These are phyloP conservation scores for Ballota nigra DNA, from an alignment of 257 asterid species.

Conservation along the genomic window DNA sequence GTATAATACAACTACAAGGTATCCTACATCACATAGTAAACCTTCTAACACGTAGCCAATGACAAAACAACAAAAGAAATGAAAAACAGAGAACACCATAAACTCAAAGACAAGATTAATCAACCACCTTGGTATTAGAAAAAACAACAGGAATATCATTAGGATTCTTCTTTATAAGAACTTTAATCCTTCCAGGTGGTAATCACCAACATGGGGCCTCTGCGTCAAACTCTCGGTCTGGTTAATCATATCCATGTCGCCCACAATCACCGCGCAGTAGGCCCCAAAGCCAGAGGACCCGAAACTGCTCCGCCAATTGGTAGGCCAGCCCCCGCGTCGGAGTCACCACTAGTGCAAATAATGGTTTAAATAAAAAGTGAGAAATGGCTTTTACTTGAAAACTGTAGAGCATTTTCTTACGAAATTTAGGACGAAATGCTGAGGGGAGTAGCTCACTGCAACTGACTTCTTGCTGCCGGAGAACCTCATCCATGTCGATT, in stretches of 20 bases:
- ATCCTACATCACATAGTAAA: too few species aligned
- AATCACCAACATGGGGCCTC: slow-evolving; percentile 86
- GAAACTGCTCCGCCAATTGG: slow-evolving; percentile 92
- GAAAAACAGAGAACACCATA: not conserved
- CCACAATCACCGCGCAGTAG: slow-evolving; percentile 75
- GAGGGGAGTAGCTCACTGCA: too few species aligned
- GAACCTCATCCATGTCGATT: too few species aligned
- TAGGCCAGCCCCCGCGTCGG: slow-evolving; percentile 91
- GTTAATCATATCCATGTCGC: slow-evolving; percentile 84
- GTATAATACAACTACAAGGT: too few species aligned
- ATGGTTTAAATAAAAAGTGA: too few species aligned
- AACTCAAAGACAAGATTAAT: not conserved
- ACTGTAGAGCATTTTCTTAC: too few species aligned
- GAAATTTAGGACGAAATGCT: too few species aligned
- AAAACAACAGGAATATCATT: slow-evolving; percentile 74
- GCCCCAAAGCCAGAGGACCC: slow-evolving; percentile 73
- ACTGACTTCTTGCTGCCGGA: too few species aligned
- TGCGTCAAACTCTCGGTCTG: slow-evolving; percentile 66
- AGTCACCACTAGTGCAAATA: slow-evolving; percentile 82
- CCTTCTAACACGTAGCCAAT: too few species aligned
- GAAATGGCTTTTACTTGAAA: too few species aligned
- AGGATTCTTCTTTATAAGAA: slow-evolving; percentile 73
- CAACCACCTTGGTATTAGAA: slow-evolving; percentile 70
- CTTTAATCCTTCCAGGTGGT: slow-evolving; percentile 97
- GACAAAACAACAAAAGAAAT: too few species aligned